Evolutionary conservation across 768 basidiomycete genomes (phyloP).

Genomic region (Boletales sp.): DNA sequence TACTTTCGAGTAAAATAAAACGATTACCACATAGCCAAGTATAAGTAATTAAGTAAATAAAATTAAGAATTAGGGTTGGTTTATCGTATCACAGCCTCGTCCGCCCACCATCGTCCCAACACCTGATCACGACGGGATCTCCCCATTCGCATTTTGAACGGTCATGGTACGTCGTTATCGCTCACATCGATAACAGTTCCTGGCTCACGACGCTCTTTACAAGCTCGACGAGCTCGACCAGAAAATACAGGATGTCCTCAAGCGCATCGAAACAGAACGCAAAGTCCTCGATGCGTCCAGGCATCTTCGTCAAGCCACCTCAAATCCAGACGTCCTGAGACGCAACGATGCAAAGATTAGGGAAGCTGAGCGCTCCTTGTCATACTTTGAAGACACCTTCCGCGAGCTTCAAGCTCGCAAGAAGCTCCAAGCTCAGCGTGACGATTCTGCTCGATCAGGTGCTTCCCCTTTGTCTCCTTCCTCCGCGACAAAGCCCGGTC

Average conservation of each 20-base stretch:
- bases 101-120: conserved; percentile 18
- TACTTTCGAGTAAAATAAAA: conserved; percentile 5
- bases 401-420: conserved; percentile 80
- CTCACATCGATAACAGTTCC: conserved; percentile 6
- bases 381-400: conserved; percentile 84
- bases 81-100: conserved; percentile 31
- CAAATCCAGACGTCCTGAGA: conserved; percentile 81
- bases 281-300: conserved; percentile 87
- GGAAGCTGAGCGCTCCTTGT: conserved; percentile 78
- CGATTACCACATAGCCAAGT: conserved; percentile 29
- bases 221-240: conserved; percentile 68
- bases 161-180: conserved; percentile 29
- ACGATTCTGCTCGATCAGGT: conserved; percentile 54
- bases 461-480: conserved; percentile 32
- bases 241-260: conserved; percentile 90
- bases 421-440: conserved; percentile 53
- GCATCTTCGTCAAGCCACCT: conserved; percentile 75
- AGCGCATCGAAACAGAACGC: conserved; percentile 88
- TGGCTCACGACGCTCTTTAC: background rate
- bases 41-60: conserved; percentile 3
- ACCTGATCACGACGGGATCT: conserved; percentile 16
- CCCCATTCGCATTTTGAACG: conserved; percentile 12
- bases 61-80: conserved; percentile 11
- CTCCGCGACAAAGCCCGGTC: conserved; percentile 13
- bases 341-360: conserved; percentile 82